Conservation (phyloP, 164 flowering plant genomes). For the Magnolia changhungtana region DNA sequence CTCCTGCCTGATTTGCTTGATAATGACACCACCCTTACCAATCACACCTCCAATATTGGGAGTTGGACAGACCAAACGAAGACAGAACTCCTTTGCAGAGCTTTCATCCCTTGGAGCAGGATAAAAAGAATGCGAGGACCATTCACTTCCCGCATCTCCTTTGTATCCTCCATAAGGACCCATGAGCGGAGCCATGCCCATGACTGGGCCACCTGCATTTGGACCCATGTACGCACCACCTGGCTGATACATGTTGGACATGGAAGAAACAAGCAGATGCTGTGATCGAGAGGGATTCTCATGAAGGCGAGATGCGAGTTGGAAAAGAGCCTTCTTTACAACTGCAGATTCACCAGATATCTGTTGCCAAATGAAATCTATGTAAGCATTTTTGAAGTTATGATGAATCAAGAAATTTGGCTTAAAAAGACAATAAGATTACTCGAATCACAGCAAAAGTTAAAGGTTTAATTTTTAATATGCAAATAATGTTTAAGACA, state of each 20-base stretch:
- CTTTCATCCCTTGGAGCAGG: slow-evolving; percentile 64
- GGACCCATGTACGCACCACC: slow-evolving; percentile 57
- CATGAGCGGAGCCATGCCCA: slow-evolving; percentile 71
- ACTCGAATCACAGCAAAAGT: not conserved
- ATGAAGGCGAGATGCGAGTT: slow-evolving; percentile 74
- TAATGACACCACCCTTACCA: slow-evolving; percentile 83
- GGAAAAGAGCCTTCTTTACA: slow-evolving; percentile 68
- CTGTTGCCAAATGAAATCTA: slow-evolving; percentile 27
- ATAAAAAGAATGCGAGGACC: slow-evolving; percentile 59
- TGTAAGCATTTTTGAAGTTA: not conserved
- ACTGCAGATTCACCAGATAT: slow-evolving; percentile 63
- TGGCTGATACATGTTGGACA: slow-evolving; percentile 42
- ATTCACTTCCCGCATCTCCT: slow-evolving; percentile 56
- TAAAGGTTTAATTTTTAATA: too few relatives aligned
- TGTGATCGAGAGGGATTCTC: slow-evolving; percentile 91
- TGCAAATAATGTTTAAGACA: not conserved
- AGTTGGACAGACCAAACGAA: slow-evolving; percentile 74
- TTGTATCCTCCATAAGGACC: slow-evolving; percentile 80
- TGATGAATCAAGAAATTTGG: not conserved
- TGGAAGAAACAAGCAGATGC: slow-evolving; percentile 61
- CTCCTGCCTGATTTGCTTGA: slow-evolving; percentile 90
- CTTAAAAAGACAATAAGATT: not conserved
- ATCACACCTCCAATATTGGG: slow-evolving; percentile 85
- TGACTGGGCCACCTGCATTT: slow-evolving; percentile 52
- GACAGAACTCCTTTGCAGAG: slow-evolving; percentile 74